Evolutionary conservation across 2,329 filamentous ascomycete genomes (phyloP).

Genomic region (Leptographium wingfieldii): DNA sequence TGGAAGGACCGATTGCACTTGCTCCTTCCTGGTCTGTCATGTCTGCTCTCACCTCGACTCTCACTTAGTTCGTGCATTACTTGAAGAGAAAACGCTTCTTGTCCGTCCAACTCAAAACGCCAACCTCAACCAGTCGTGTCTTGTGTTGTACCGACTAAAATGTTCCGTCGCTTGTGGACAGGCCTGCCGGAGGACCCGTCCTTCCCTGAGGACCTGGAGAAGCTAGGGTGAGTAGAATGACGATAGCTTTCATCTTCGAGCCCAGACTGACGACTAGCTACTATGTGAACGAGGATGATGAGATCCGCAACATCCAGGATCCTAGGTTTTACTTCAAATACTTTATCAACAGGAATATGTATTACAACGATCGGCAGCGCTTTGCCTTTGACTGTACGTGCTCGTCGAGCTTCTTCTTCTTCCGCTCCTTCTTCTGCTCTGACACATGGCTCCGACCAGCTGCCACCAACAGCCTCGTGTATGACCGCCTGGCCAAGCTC

Average conservation of each 20-base stretch:
- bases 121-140: not conserved
- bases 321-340: constrained; percentile 62
- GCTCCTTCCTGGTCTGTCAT: not conserved
- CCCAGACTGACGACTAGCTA: constrained; percentile 40
- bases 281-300: constrained; percentile 63
- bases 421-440: not conserved
- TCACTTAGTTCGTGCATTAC: not conserved
- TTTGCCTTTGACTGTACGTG: constrained; percentile 59
- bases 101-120: not conserved
- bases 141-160: constrained; percentile 20
- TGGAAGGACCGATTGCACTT: not conserved
- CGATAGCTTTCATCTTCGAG: not conserved
- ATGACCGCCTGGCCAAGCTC: constrained; percentile 45
- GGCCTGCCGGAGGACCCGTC: constrained; percentile 57
- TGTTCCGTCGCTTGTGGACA: constrained; percentile 64
- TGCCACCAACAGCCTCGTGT: constrained; percentile 48
- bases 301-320: constrained; percentile 57
- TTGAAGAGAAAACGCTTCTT: not conserved
- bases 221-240: constrained; percentile 52
- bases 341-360: constrained; percentile 58
- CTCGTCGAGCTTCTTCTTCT: constrained; percentile 1
- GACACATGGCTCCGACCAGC: constrained; percentile 26
- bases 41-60: not conserved
- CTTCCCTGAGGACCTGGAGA: constrained; percentile 52
- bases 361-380: constrained; percentile 63